A percentile compares a stretch with the other conserved stretches of the same genome.
phyloP scores from a whole-genome alignment of 106 monocot genomes.

The Allium fistulosum region DNA sequence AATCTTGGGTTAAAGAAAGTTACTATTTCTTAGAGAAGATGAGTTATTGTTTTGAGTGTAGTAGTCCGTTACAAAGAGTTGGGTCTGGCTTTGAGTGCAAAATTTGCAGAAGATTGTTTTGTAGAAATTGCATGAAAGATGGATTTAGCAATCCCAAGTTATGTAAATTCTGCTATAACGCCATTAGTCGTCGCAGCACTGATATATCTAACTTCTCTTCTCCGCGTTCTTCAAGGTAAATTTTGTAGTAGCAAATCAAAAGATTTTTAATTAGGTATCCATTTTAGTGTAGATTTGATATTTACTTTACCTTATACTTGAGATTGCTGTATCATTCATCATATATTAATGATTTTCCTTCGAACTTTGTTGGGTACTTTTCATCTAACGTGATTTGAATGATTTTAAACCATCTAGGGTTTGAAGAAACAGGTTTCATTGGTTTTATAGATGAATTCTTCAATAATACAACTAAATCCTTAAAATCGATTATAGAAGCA shows the following conservation, averaged over 20 bases:
- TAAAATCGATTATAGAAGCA: no score
- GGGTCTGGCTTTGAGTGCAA: conserved; percentile 10
- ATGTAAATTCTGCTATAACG: conserved; percentile 1
- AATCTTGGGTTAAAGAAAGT: conserved; percentile 1
- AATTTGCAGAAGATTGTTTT: conserved; percentile 27
- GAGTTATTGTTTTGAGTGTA: conserved; percentile 27
- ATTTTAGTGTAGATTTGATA: no score
- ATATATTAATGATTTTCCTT: no score
- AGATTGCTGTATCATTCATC: neutral
- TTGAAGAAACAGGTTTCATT: neutral
- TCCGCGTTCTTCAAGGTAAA: conserved; percentile 11
- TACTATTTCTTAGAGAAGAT: conserved; percentile 5
- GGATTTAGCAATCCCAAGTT: neutral
- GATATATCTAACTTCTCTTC: conserved; percentile 21
- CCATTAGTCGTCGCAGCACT: neutral
- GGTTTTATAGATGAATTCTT: no score
- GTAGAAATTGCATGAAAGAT: conserved; percentile 26
- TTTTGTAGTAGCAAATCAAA: neutral
- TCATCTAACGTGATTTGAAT: neutral
- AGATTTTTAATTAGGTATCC: no score
- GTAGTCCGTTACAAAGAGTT: neutral
- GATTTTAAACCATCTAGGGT: neutral
- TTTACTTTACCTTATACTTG: neutral
- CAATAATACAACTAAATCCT: no score
- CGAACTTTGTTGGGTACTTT: neutral